phyloP scores from a whole-genome alignment of 768 basidiomycete species.

The Gloeophyllum trabeum region DNA sequence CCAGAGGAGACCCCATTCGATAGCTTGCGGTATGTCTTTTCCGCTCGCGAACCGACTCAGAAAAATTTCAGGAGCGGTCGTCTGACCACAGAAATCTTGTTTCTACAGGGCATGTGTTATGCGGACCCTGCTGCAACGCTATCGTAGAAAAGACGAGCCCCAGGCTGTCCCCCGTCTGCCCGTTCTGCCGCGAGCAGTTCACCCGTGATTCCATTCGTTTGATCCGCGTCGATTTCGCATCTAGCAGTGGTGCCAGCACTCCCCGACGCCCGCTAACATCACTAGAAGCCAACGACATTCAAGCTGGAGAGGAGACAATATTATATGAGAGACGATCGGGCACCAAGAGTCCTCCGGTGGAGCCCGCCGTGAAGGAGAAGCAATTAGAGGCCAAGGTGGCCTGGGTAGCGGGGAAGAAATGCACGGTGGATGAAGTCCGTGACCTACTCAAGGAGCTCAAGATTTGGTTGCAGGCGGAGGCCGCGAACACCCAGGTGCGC shows the following conservation, averaged over 20 bases:
- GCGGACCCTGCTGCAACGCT: slow-evolving; percentile 64
- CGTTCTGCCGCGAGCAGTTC: slow-evolving; percentile 77
- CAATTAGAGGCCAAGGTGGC: slow-evolving; percentile 71
- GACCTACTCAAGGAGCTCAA: slow-evolving; percentile 70
- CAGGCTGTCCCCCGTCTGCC: slow-evolving; percentile 63
- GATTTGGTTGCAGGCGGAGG: slow-evolving; percentile 58
- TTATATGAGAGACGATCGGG: no score
- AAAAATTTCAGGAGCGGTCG: slow-evolving; percentile 15
- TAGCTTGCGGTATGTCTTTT: slow-evolving; percentile 58
- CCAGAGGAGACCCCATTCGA: slow-evolving; percentile 65
- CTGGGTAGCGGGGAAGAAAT: slow-evolving; percentile 73
- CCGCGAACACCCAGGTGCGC: slow-evolving; percentile 49
- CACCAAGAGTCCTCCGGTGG: no score
- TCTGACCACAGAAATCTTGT: slow-evolving; percentile 7
- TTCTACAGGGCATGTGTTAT: slow-evolving; percentile 65
- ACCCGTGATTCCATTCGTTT: slow-evolving; percentile 54
- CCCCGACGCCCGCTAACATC: slow-evolving; percentile 43
- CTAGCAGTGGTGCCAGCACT: slow-evolving; percentile 37
- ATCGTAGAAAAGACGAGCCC: slow-evolving; percentile 74
- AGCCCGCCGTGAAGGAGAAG: slow-evolving; percentile 43
- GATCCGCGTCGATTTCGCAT: slow-evolving; percentile 70
- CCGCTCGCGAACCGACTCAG: slow-evolving; percentile 2
- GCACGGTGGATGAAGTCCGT: slow-evolving; percentile 78
- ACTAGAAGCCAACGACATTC: slow-evolving; percentile 34
- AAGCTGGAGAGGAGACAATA: no score